phyloP scores from a whole-genome alignment of 2,329 filamentous ascomycete genomes.

The Myriosclerotinia scirpicola region DNA sequence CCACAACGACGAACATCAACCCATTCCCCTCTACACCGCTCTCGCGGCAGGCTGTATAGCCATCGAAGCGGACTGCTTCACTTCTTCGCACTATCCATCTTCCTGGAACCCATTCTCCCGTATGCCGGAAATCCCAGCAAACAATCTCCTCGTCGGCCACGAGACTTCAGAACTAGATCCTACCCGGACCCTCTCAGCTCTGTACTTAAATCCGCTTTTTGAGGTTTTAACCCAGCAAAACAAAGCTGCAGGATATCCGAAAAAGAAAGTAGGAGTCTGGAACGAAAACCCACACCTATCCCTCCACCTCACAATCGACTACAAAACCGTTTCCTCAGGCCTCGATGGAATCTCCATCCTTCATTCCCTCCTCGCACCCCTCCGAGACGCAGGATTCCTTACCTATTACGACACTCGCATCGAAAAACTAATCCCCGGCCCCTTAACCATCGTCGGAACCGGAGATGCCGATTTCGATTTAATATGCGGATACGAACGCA shows the following conservation, averaged over 20 bases:
- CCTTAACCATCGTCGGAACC: slow-evolving; percentile 52
- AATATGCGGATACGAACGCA: slow-evolving; percentile 39
- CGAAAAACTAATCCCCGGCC: slow-evolving; percentile 36
- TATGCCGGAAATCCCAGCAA: background rate
- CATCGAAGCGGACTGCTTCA: slow-evolving; percentile 53
- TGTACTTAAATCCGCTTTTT: slow-evolving; percentile 61
- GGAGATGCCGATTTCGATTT: slow-evolving; percentile 48
- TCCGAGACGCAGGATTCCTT: slow-evolving; percentile 45
- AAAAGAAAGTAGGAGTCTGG: slow-evolving; percentile 30
- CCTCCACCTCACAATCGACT: slow-evolving; percentile 50
- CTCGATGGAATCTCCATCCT: slow-evolving; percentile 43
- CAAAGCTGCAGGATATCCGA: slow-evolving; percentile 14
- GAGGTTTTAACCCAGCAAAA: slow-evolving; percentile 55
- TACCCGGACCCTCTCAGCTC: slow-evolving; percentile 53
- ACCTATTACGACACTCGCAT: slow-evolving; percentile 43
- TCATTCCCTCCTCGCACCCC: slow-evolving; percentile 43
- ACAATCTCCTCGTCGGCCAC: slow-evolving; percentile 55
- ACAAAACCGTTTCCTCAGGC: slow-evolving; percentile 45
- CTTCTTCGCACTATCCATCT: background rate
- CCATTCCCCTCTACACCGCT: slow-evolving; percentile 49
- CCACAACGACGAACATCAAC: slow-evolving; percentile 59
- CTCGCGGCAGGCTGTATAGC: slow-evolving; percentile 57
- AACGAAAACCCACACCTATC: slow-evolving; percentile 26
- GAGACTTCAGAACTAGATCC: slow-evolving; percentile 52
- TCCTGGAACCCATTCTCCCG: background rate